Conservation (phyloP, 768 basidiomycete genomes). For the Grammothele lineata region DNA sequence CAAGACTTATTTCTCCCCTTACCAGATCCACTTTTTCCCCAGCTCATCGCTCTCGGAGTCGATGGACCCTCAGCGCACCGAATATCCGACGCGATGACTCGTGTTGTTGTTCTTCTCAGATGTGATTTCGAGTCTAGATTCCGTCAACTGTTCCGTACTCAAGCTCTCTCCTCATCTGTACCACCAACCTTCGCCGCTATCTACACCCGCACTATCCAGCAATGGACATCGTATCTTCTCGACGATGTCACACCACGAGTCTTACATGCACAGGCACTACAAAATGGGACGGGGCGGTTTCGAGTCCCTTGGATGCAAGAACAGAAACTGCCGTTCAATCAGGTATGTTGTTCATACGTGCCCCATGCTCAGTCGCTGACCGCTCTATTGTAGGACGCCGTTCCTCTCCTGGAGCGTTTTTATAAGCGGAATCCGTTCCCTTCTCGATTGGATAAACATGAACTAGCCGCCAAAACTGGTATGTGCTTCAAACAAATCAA, state of each 20-base stretch:
- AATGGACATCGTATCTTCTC: neutral
- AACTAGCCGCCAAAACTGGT: slow-evolving; percentile 10
- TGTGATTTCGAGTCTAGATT: neutral
- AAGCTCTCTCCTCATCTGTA: no score
- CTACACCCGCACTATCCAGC: no score
- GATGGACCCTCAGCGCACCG: neutral
- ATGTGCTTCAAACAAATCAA: slow-evolving; percentile 24
- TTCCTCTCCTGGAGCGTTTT: slow-evolving; percentile 17
- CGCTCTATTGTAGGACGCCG: slow-evolving; percentile 15
- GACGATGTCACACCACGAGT: neutral
- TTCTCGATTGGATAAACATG: slow-evolving; percentile 17
- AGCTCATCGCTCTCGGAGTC: slow-evolving; percentile 5
- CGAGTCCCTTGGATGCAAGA: neutral
- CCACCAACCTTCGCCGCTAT: no score
- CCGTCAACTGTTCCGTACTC: no score
- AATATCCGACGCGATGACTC: neutral
- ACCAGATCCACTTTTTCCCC: slow-evolving; percentile 5
- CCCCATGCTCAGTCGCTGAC: neutral
- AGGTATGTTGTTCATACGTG: slow-evolving; percentile 2
- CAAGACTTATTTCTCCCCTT: neutral
- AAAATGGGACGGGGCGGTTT: no score
- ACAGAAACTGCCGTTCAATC: slow-evolving; percentile 10
- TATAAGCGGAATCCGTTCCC: slow-evolving; percentile 21
- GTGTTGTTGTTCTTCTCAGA: slow-evolving; percentile 1
- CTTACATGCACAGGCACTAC: neutral